phyloP scores from a whole-genome alignment of 805 yeast genomes.

The Candida dajiaensis region DNA sequence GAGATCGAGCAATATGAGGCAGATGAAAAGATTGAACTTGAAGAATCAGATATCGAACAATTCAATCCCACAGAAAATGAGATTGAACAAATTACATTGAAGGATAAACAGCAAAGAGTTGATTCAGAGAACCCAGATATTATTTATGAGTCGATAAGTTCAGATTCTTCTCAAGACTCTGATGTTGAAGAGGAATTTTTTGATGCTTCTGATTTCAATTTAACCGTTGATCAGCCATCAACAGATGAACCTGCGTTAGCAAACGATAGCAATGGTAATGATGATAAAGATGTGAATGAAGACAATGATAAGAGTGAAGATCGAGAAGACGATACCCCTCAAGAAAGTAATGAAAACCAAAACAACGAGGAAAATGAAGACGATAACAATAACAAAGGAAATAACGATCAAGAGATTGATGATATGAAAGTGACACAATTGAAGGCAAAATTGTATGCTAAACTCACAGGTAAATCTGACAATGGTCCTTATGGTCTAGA shows the following conservation, averaged over 20 bases:
- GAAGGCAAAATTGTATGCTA: slow-evolving; percentile 19
- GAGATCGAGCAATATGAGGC: background rate
- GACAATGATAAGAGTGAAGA: background rate
- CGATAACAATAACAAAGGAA: background rate
- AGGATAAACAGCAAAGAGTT: no score
- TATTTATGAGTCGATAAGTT: slow-evolving; percentile 12
- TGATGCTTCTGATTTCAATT: slow-evolving; percentile 4
- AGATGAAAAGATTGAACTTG: background rate
- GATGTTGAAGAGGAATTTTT: slow-evolving; percentile 5
- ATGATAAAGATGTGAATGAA: background rate
- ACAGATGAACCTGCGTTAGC: background rate
- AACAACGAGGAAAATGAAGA: background rate
- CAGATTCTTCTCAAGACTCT: background rate
- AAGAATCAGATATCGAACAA: no score
- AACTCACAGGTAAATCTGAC: slow-evolving; percentile 21
- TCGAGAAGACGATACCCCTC: background rate
- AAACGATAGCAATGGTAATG: background rate
- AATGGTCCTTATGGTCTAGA: slow-evolving; percentile 31
- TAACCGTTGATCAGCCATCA: background rate
- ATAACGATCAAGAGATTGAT: slow-evolving; percentile 1
- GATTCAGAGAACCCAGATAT: slow-evolving; percentile 22
- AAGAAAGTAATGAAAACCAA: background rate
- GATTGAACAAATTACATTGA: no score
- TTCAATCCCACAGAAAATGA: background rate
- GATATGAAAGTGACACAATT: background rate